A percentile compares a stretch with the other conserved stretches of the same genome.
Conservation (phyloP, 1,284 basidiomycete species). For the Cutaneotrichosporon curvatum region DNA sequence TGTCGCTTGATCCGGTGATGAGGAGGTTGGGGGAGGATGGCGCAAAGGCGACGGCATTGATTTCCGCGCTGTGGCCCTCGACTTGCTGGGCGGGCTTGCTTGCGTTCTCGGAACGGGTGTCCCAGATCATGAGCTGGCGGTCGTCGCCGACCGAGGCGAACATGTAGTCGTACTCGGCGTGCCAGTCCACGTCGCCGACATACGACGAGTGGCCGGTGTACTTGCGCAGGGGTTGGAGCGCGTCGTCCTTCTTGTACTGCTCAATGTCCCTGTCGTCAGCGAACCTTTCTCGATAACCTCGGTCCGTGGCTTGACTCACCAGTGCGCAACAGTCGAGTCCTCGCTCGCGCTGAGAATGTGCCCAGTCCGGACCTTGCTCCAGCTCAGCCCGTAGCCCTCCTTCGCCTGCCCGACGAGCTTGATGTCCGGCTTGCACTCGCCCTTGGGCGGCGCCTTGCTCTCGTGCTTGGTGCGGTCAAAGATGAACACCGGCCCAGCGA, state of each 20-base stretch:
- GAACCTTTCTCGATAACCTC: neutral
- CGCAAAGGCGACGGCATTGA: slow-evolving; percentile 85
- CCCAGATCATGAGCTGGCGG: slow-evolving; percentile 94
- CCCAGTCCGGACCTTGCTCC: slow-evolving; percentile 76
- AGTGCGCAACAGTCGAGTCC: slow-evolving; percentile 92
- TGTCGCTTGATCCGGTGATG: slow-evolving; percentile 89
- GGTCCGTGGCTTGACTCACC: slow-evolving; percentile 60
- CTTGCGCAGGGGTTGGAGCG: slow-evolving; percentile 70
- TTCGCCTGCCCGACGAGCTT: slow-evolving; percentile 78
- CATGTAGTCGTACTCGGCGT: slow-evolving; percentile 70
- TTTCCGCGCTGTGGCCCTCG: slow-evolving; percentile 83
- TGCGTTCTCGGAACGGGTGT: slow-evolving; percentile 62
- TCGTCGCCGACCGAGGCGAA: slow-evolving; percentile 98
- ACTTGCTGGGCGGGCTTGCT: slow-evolving; percentile 64
- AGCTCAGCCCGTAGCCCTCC: slow-evolving; percentile 92
- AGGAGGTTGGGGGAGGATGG: slow-evolving; percentile 77
- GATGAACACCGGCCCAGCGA: slow-evolving; percentile 81
- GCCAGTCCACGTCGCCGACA: slow-evolving; percentile 97
- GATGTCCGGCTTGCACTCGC: slow-evolving; percentile 85
- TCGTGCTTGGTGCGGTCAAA: slow-evolving; percentile 98
- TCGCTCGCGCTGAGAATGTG: slow-evolving; percentile 89
- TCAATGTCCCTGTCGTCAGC: slow-evolving; percentile 87
- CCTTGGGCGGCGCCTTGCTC: slow-evolving; percentile 77
- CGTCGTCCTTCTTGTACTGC: slow-evolving; percentile 71
- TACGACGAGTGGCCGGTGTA: slow-evolving; percentile 84